Evolutionary conservation across 768 basidiomycete species (phyloP).

Genomic region (Tulasnella sp.): DNA sequence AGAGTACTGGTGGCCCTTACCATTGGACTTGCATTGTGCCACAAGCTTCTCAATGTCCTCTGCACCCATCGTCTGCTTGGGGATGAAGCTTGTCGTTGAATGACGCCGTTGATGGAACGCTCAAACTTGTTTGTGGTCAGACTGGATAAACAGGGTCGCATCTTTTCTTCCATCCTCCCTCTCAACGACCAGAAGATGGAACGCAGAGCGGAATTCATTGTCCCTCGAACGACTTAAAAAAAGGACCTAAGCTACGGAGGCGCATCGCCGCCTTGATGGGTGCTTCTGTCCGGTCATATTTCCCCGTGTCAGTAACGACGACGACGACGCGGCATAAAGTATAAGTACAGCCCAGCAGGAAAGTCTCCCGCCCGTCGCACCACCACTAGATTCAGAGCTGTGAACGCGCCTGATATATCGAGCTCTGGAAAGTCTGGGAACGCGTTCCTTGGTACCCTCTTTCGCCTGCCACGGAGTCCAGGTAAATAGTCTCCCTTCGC

Average conservation of each 20-base stretch:
- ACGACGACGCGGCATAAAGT: constrained; percentile 4
- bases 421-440: not conserved
- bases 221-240: not conserved
- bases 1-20: constrained; percentile 46
- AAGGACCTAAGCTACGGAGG: not conserved
- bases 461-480: not conserved
- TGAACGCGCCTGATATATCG: not conserved
- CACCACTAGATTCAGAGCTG: not conserved
- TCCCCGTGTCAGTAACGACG: constrained; percentile 3
- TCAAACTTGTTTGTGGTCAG: constrained; percentile 20
- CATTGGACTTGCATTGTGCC: constrained; percentile 66
- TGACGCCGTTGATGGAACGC: constrained; percentile 8
- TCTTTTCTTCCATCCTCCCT: not conserved
- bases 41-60: constrained; percentile 47
- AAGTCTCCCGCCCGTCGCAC: not conserved
- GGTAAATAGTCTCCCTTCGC: not conserved
- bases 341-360: not conserved
- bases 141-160: constrained; percentile 19
- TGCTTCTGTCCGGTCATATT: not conserved
- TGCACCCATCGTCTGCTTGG: constrained; percentile 4
- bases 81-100: constrained; percentile 17
- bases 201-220: not conserved
- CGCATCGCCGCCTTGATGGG: not conserved
- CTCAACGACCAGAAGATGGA: not conserved
- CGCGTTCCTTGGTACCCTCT: not conserved